Evolutionary conservation across 2,329 filamentous ascomycete genomes (phyloP), one percentile per base, ranked within the genome.

Genomic region (Colletotrichum limetticola): DNA sequence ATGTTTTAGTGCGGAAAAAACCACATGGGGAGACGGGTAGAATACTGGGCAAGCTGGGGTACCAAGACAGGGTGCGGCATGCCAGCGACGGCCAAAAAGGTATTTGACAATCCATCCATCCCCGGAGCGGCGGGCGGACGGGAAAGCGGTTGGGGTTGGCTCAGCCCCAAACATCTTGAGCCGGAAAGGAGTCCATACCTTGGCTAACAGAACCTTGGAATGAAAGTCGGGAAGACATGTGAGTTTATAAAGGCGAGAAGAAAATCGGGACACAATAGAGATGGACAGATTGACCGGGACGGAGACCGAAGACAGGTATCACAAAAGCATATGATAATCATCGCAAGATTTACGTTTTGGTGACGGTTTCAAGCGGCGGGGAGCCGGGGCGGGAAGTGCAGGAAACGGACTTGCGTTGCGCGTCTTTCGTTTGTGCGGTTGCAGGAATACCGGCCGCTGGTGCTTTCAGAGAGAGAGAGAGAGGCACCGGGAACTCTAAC

Each of bases 321-420:
- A 24, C 9, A 24, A n/a, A 24, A 24, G 26, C 37, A 30, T 9
- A 52, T 22, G 37, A 30, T 14, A 53, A 26, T 19, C 46, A 63
- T 32, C 7, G 30, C 30, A 32, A 53, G 12, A 64, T 49, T 49
- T 55, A 30, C n/a, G 46, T 55, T 64, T 64, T 22, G 28, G 8
- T 55, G n/a, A 19, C n/a, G 49, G 61, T 64, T 64, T 55, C 61
- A 37, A 64, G 30, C 46, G 60, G 46, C 60, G 60, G 60, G 60
- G 60, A 22, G 37, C 19, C 11, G 11, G 19, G 3, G 12, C 55
- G 26, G 60, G 6, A 19, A 53, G 42, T 49, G 37, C 61, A 32
- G 30, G 46, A 37, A 55, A 55, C 46, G 19, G 60, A 35, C 28
- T n/a, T 53, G 42, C 55, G 55, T 57, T n/a, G 55, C 16, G 28